A percentile compares a stretch with the other conserved stretches of the same genome.
Evolutionary conservation across 352 stramenopile genomes (phyloP).

Genomic region (Globisporangium middletonii): DNA sequence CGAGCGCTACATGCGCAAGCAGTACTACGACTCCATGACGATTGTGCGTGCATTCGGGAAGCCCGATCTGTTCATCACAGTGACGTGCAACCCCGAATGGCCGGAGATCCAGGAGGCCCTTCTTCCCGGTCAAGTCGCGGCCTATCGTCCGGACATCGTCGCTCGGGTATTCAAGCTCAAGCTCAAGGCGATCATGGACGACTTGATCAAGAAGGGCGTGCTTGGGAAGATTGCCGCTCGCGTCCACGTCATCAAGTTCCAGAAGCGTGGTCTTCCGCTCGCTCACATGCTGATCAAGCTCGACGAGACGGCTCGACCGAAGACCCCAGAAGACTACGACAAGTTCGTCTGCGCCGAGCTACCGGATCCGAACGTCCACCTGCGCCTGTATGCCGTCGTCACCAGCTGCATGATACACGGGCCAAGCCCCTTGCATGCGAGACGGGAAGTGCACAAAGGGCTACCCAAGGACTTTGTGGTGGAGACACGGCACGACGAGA

Average conservation of each 20-base stretch:
- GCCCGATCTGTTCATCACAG: no score
- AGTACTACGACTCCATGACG: no score
- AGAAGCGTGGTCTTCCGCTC: not conserved
- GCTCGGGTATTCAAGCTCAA: not conserved
- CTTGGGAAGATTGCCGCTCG: not conserved
- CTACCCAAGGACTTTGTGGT: conserved; percentile 14
- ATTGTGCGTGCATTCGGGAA: no score
- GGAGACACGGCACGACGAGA: not conserved
- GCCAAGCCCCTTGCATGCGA: conserved; percentile 11
- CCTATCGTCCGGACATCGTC: not conserved
- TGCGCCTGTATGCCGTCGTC: conserved; percentile 6
- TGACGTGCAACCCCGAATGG: no score
- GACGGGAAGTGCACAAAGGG: conserved; percentile 22
- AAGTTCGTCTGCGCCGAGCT: conserved; percentile 9
- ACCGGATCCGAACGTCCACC: conserved; percentile 1
- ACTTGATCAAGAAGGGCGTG: not conserved
- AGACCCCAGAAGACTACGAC: conserved; percentile 1
- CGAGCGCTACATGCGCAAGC: no score
- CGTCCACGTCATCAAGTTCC: not conserved
- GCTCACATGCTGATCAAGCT: conserved; percentile 3
- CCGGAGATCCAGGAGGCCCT: no score
- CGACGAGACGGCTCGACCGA: not conserved
- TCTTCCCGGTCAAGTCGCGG: no score
- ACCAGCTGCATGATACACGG: conserved; percentile 13
- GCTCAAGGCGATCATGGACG: not conserved